phyloP scores from a whole-genome alignment of 1,139 yeast genomes.

The Debaryomycetaceae sp. region DNA sequence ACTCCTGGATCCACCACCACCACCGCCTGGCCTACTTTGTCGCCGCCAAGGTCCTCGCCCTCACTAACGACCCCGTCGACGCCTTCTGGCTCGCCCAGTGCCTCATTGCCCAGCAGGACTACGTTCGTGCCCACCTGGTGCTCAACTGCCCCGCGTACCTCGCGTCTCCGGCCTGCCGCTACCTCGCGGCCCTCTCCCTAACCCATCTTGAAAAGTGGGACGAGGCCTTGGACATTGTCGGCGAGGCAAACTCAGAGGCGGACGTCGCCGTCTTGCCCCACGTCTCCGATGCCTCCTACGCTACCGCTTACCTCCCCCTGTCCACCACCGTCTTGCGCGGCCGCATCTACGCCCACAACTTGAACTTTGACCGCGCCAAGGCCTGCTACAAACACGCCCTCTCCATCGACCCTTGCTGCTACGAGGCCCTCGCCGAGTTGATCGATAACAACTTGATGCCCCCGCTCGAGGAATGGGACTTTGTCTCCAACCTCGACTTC shows the following conservation, averaged over 20 bases:
- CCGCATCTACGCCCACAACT: slow-evolving; percentile 69
- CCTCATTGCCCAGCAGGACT: slow-evolving; percentile 64
- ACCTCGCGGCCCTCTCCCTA: slow-evolving; percentile 68
- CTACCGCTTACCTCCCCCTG: slow-evolving; percentile 74
- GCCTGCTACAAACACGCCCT: slow-evolving; percentile 85
- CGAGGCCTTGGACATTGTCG: slow-evolving; percentile 79
- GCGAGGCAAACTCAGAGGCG: slow-evolving; percentile 46
- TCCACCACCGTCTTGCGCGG: slow-evolving; percentile 86
- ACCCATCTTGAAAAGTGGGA: slow-evolving; percentile 72
- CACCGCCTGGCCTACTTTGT: slow-evolving; percentile 82
- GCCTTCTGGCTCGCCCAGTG: slow-evolving; percentile 97
- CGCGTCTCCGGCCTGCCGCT: slow-evolving; percentile 60
- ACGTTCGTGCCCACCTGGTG: slow-evolving; percentile 66
- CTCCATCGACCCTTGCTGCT: slow-evolving; percentile 80
- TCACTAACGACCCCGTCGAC: slow-evolving; percentile 80
- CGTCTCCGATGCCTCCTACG: no score
- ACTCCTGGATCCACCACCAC: slow-evolving; percentile 88
- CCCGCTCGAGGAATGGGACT: slow-evolving; percentile 83
- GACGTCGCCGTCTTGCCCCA: no score
- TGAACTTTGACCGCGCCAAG: slow-evolving; percentile 78
- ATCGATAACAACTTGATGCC: slow-evolving; percentile 65
- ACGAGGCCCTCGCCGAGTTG: slow-evolving; percentile 82
- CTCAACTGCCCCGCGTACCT: slow-evolving; percentile 30
- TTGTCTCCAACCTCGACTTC: slow-evolving; percentile 58
- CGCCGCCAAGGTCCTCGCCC: slow-evolving; percentile 79